Base-by-base conservation (phyloP, 192 early-diverging fungal species). In the Podila horticola region DNA sequence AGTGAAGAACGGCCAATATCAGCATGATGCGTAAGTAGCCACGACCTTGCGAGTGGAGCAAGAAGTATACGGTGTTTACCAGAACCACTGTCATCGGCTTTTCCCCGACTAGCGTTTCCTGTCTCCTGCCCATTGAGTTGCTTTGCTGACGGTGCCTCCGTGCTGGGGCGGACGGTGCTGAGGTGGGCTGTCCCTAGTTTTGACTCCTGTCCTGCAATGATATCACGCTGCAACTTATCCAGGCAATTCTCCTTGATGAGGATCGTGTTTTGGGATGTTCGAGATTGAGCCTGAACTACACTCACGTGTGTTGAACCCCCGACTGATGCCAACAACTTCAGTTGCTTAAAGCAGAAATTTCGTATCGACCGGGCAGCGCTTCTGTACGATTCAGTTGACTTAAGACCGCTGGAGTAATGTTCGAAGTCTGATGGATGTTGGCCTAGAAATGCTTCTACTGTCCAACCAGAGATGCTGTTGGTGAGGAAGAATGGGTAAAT, bases 351-450 rank as follows among this genome's bases (percentile, higher is more conserved):
- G 64, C 71, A 73, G 57, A 50, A 73, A 34, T 2, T 59, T 61
- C 57, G 38, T 73, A 73, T 72, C 13, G 62, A 33, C 48, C 62
- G 62, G 70, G 34, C 15, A 72, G 60, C 57, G 19, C 38, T 33
- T 73, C 30, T 65, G 29, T 60, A 7, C 30, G 30, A 73, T 73
- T 60, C 55, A 50, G 66, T 73, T 8, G 38, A 66, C 26, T 22
- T 9, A 24, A 73, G 64, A 51, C 61, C 51, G 34, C 45, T 50
- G 7, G 52, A 73, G 62, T 58, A 64, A 26, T 29, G 38, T 31
- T 66, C 64, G 17, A 73, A 60, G 38, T 73, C 71, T 65, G 71
- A 66, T 66, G 63, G 64, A 73, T 73, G 20, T 50, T 73, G 41
- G 45, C 41, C 49, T 30, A 73, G n/a, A 61, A 73, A 73, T 34